These are phyloP conservation scores for Parafenestella ontariensis DNA, from an alignment of 2,329 filamentous ascomycete species.

Conservation along the genomic window DNA sequence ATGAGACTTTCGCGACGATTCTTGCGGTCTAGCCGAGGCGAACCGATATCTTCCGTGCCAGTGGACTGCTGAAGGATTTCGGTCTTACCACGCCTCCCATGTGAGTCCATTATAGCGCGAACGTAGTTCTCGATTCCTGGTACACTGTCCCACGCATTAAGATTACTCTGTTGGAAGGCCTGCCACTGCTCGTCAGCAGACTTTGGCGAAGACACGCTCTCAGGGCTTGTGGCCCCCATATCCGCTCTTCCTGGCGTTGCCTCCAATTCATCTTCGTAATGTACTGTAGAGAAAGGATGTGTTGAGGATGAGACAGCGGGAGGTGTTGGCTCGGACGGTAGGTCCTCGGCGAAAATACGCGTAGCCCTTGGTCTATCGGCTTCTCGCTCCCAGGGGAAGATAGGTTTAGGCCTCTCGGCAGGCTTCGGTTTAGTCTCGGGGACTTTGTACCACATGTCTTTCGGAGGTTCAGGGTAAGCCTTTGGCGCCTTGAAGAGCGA, in stretches of 20 bases:
- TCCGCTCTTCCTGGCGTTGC: constrained; percentile 14
- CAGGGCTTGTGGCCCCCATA: constrained; percentile 18
- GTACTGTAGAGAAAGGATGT: constrained; percentile 39
- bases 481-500: constrained; percentile 78
- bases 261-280: constrained; percentile 33
- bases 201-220: constrained; percentile 28
- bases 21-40: constrained; percentile 41
- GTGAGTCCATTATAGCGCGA: constrained; percentile 69
- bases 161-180: constrained; percentile 67
- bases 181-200: constrained; percentile 69
- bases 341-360: constrained; percentile 70
- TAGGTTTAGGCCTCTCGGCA: constrained; percentile 67
- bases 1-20: constrained; percentile 64
- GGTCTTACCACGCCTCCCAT: constrained; percentile 61
- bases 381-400: constrained; percentile 91
- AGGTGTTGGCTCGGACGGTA: constrained; percentile 50
- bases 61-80: constrained; percentile 47
- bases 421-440: constrained; percentile 66
- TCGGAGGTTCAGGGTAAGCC: constrained; percentile 82
- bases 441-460: constrained; percentile 87
- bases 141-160: constrained; percentile 92
- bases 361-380: constrained; percentile 67
- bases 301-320: constrained; percentile 34
- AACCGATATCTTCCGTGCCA: constrained; percentile 38
- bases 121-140: constrained; percentile 90